These are phyloP conservation scores for Rutstroemia sp. DNA, from an alignment of 2,329 filamentous ascomycete genomes.

Conservation along the genomic window DNA sequence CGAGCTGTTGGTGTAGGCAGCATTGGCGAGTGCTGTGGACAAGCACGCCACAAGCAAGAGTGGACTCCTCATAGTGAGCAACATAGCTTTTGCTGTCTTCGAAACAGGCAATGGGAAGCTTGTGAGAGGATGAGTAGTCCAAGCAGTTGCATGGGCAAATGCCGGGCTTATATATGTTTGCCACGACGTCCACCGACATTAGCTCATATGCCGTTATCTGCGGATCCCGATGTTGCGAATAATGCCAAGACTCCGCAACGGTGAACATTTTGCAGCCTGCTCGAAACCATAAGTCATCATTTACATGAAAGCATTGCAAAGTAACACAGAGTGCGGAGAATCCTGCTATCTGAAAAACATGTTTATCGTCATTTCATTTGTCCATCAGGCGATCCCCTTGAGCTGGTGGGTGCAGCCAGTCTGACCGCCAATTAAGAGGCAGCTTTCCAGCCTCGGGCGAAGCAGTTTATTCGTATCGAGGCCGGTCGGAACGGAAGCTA, in stretches of 20 bases:
- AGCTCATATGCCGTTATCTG: conserved; percentile 4
- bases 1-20: conserved; percentile 8
- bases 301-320: background rate
- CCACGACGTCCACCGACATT: background rate
- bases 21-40: conserved; percentile 6
- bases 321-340: conserved; percentile 3
- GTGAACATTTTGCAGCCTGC: background rate
- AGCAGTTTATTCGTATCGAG: background rate
- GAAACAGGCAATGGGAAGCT: background rate
- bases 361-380: conserved; percentile 2
- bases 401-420: background rate
- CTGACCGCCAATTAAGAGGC: background rate
- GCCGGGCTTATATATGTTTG: background rate
- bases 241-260: conserved; percentile 1
- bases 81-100: background rate
- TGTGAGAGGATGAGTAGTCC: background rate
- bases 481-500: background rate
- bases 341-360: background rate
- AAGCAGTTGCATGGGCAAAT: background rate
- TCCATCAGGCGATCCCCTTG: conserved; percentile 2
- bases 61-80: conserved; percentile 7
- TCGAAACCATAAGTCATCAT: background rate
- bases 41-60: background rate
- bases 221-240: background rate
- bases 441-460: background rate